phyloP scores from a whole-genome alignment of 2,329 filamentous ascomycete genomes.

The Botrytis porri region DNA sequence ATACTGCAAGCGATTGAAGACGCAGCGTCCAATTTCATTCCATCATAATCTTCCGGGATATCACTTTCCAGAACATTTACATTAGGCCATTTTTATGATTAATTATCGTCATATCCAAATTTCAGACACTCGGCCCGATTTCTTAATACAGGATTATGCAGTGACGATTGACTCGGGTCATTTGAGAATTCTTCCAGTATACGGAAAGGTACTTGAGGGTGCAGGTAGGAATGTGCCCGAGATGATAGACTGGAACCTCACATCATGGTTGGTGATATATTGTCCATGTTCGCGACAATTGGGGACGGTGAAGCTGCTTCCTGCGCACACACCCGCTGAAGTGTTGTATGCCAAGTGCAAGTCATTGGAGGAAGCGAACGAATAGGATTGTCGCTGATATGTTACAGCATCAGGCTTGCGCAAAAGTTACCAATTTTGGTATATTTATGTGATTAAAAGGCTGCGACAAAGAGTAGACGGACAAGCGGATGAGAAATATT shows the following conservation, averaged over 20 bases:
- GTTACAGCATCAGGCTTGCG: not conserved
- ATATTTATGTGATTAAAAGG: not conserved
- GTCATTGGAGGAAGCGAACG: not conserved
- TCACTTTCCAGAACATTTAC: not conserved
- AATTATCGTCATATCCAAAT: not conserved
- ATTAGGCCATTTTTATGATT: not conserved
- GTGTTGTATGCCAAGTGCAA: not conserved
- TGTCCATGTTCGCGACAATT: not conserved
- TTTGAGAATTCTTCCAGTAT: not conserved
- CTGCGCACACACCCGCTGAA: not conserved
- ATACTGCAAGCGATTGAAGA: not conserved
- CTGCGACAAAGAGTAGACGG: not conserved
- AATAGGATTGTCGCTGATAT: not conserved
- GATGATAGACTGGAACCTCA: not conserved
- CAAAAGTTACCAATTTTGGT: not conserved
- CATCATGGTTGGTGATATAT: not conserved
- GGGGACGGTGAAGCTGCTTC: not conserved
- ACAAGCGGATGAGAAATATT: not conserved
- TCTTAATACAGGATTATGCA: not conserved
- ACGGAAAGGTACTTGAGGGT: not conserved
- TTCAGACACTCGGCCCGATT: constrained; percentile 3
- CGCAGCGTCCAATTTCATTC: not conserved
- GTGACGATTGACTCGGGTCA: not conserved
- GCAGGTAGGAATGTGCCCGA: not conserved
- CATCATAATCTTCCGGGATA: not conserved